Evolutionary conservation across 2,329 filamentous ascomycete species (phyloP), one percentile per base, ranked within the genome.

Genomic region (Chaetomiaceae sp.): DNA sequence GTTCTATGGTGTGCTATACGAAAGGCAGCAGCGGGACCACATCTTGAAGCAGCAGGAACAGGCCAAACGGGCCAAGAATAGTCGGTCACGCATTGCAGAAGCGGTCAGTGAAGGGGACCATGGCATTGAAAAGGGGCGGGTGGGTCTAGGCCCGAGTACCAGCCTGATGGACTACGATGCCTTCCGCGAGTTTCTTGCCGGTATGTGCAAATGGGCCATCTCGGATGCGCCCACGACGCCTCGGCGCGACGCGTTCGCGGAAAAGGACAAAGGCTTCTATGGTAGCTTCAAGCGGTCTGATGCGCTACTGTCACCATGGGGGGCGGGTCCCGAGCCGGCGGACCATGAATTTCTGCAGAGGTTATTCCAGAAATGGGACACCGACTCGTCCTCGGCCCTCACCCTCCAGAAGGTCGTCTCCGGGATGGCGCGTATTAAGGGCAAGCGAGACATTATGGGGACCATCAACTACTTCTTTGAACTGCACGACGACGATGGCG

Each of bases 381-480:
- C 82, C 5, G 87, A 91, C 57, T 82, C 82, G 48, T 84, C 80
- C 27, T 86, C 85, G n/a, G 84, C 86, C 1, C 72, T 99, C 58
- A 95, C 85, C 16, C 73, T 99, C 45, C 90, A 96, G 65, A 89
- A 97, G 62, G 90, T 99, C 2, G 94, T 97, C 5, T 87, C 86
- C 16, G 94, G 94, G 0, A 76, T 99, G 41, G 91, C 92, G 2
- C 84, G 88, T 13, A 89, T 99, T 65, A 97, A 96, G 69, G 92
- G 94, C 8, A 90, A 87, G 51, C 85, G 86, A 42, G 94, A 99
- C 69, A 96, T 99, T 60, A 96, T 99, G 92, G 89, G 89, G 27
- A 94, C 89, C 54, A 97, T 99, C 65, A 94, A 85, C 55, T 97
- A 97, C 71, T 97, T 99, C 69, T 99, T 99, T 63, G 89, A 96